Conservation (phyloP, 2,329 filamentous ascomycete species). For the Ceratocystis papillata region DNA sequence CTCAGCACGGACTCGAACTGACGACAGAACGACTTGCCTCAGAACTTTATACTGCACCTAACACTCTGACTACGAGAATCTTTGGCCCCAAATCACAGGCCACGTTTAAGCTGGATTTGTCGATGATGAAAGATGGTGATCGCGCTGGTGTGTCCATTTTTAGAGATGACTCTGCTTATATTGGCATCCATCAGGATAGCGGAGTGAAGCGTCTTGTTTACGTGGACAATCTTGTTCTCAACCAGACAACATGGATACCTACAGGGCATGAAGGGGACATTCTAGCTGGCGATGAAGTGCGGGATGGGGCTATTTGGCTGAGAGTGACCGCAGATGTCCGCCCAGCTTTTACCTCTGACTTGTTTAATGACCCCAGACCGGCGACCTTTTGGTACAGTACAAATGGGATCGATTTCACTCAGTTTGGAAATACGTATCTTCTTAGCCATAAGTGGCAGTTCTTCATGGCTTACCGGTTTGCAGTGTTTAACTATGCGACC, state of each 20-base stretch:
- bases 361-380: conserved; percentile 17
- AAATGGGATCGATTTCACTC: conserved; percentile 34
- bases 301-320: conserved; percentile 26
- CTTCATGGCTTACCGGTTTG: conserved; percentile 41
- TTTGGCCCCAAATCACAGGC: conserved; percentile 37
- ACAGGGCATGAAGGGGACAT: conserved; percentile 24
- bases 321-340: conserved; percentile 27
- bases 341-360: conserved; percentile 21
- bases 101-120: conserved; percentile 41
- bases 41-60: conserved; percentile 39
- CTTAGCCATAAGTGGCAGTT: conserved; percentile 36
- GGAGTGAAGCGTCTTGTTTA: conserved; percentile 29
- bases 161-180: conserved; percentile 42
- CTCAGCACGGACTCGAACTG: conserved; percentile 34
- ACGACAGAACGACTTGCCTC: conserved; percentile 40
- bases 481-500: conserved; percentile 41
- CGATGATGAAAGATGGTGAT: conserved; percentile 41
- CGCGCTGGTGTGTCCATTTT: conserved; percentile 41
- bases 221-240: conserved; percentile 28
- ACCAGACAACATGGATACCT: conserved; percentile 3
- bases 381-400: conserved; percentile 34
- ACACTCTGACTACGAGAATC: conserved; percentile 39
- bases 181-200: conserved; percentile 37
- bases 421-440: conserved; percentile 31
- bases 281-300: conserved; percentile 29